phyloP scores from a whole-genome alignment of 2,329 filamentous ascomycete species.

The Pyrenophora tritici-repentis region DNA sequence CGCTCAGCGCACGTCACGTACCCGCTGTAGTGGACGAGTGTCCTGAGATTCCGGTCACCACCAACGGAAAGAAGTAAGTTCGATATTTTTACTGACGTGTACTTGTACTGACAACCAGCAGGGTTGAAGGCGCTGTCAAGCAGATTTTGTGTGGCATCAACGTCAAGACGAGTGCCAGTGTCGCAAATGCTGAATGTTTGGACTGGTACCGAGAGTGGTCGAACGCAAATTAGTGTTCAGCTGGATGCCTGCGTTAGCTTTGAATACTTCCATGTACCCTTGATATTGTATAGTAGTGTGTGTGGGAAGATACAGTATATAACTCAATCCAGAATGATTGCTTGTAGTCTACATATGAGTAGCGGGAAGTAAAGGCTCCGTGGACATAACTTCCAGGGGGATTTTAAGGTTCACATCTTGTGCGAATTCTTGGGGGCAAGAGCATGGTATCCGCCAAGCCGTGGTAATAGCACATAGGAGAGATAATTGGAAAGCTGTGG shows the following conservation, averaged over 20 bases:
- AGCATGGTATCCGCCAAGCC: too few relatives aligned
- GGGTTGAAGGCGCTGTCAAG: conserved; percentile 93
- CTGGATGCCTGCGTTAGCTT: not conserved
- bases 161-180: conserved; percentile 87
- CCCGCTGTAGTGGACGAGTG: conserved; percentile 82
- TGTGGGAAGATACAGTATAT: too few relatives aligned
- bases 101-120: conserved; percentile 40
- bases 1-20: conserved; percentile 88
- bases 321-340: too few relatives aligned
- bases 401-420: too few relatives aligned
- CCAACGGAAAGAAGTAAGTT: conserved; percentile 91
- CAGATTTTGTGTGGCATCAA: conserved; percentile 89
- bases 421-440: too few relatives aligned
- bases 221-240: conserved; percentile 20
- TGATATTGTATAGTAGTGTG: too few relatives aligned
- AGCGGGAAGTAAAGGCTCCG: too few relatives aligned
- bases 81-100: too few relatives aligned
- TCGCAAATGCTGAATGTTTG: conserved; percentile 87
- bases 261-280: not conserved
- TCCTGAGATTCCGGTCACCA: conserved; percentile 85
- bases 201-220: conserved; percentile 85
- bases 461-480: too few relatives aligned
- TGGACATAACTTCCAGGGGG: too few relatives aligned
- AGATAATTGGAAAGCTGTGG: too few relatives aligned
- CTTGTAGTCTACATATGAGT: too few relatives aligned